These are phyloP conservation scores for Aspergillus aculeatus DNA, from an alignment of 2,329 filamentous ascomycete genomes.

Conservation along the genomic window DNA sequence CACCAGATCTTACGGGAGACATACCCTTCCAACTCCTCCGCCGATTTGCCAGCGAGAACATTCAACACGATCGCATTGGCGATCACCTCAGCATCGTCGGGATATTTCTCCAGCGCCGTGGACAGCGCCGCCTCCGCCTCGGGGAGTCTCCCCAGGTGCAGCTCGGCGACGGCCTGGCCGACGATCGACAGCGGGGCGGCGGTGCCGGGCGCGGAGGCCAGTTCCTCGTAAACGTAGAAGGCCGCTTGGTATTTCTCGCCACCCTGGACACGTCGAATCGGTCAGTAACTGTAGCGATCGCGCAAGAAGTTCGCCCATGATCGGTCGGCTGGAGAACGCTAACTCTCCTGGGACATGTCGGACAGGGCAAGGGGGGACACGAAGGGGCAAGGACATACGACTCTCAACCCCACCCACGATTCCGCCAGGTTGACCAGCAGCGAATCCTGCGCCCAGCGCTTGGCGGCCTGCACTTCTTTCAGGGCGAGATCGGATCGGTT, in stretches of 20 bases:
- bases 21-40: constrained; percentile 62
- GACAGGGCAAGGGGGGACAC: too few species aligned
- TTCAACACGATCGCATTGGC: constrained; percentile 81
- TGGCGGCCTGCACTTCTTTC: constrained; percentile 82
- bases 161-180: constrained; percentile 84
- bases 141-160: constrained; percentile 83
- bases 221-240: constrained; percentile 96
- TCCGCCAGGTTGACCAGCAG: constrained; percentile 91
- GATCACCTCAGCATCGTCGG: constrained; percentile 69
- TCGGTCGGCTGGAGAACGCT: too few species aligned
- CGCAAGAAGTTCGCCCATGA: too few species aligned
- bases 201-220: constrained; percentile 81
- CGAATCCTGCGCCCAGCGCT: constrained; percentile 93
- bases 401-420: constrained; percentile 86
- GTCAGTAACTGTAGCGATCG: too few species aligned
- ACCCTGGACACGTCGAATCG: constrained; percentile 55
- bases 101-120: constrained; percentile 73
- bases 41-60: constrained; percentile 71
- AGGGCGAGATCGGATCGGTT: constrained; percentile 87
- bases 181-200: constrained; percentile 74
- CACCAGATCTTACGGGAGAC: constrained; percentile 26
- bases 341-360: too few species aligned
- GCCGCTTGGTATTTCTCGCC: constrained; percentile 95
- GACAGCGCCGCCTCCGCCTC: constrained; percentile 86
- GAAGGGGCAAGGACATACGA: constrained; percentile 55